Percentiles rank a stretch among this genome's conserved stretches.
These are phyloP conservation scores for Xylariaceae sp. DNA, from an alignment of 2,329 filamentous ascomycete genomes.

Conservation along the genomic window DNA sequence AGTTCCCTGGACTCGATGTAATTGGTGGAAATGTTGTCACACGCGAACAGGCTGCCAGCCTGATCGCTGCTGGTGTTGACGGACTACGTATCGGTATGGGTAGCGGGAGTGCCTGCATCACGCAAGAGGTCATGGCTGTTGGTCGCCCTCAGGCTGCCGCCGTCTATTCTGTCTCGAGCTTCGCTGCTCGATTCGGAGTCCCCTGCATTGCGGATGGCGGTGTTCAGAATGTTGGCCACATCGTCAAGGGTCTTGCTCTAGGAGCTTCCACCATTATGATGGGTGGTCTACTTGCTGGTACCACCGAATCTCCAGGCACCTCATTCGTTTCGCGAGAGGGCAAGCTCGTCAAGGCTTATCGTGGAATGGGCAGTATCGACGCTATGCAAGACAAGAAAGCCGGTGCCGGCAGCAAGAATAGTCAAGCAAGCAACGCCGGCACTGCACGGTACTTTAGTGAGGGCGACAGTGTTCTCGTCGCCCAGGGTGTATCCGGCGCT, in stretches of 20 bases:
- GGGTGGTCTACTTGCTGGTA: constrained; percentile 95
- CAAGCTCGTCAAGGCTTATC: constrained; percentile 98
- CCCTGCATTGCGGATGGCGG: constrained; percentile 97
- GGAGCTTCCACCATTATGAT: constrained; percentile 98
- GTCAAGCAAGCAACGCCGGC: constrained; percentile 82
- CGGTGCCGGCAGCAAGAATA: constrained; percentile 66
- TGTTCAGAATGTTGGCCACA: constrained; percentile 97
- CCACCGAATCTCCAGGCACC: constrained; percentile 93
- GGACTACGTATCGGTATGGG: constrained; percentile 99
- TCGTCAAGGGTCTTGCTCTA: constrained; percentile 94
- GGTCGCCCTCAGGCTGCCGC: constrained; percentile 92
- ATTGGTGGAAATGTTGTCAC: constrained; percentile 99
- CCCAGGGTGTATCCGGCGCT: constrained; percentile 89
- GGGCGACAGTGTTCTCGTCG: constrained; percentile 88
- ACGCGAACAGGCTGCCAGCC: constrained; percentile 84
- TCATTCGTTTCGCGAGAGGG: constrained; percentile 96
- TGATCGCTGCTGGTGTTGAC: constrained; percentile 93
- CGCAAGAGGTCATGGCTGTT: constrained; percentile 99
- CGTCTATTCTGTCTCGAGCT: constrained; percentile 83
- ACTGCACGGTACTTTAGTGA: constrained; percentile 98
- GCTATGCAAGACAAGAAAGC: constrained; percentile 99
- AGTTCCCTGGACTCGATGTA: constrained; percentile 82
- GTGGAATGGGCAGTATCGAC: constrained; percentile 97
- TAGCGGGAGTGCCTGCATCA: constrained; percentile 96
- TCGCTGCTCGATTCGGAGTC: constrained; percentile 89